These are phyloP conservation scores for Globisporangium camurandrum DNA, from an alignment of 352 stramenopile genomes.

Conservation along the genomic window DNA sequence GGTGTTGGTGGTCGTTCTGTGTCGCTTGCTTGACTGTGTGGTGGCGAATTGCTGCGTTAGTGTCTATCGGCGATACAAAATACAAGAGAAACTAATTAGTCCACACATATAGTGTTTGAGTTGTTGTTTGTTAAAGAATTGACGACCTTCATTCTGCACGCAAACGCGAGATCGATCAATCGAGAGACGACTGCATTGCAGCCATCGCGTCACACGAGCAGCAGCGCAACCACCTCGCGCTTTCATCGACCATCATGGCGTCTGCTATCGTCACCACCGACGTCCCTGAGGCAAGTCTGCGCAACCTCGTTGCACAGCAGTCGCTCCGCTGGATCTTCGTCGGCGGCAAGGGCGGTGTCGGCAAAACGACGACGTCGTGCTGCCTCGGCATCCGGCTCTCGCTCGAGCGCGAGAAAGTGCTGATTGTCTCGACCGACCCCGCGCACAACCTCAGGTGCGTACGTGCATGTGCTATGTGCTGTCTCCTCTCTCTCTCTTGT, in stretches of 20 bases:
- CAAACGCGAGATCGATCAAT: too few relatives aligned
- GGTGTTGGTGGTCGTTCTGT: conserved; percentile 3
- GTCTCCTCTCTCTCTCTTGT: too few relatives aligned
- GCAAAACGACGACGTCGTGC: conserved; percentile 98
- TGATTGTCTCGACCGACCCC: conserved; percentile 99
- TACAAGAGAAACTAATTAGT: background rate
- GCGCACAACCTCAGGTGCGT: conserved; percentile 96
- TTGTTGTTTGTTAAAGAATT: too few relatives aligned
- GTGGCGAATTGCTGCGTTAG: conserved; percentile 1
- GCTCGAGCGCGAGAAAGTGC: conserved; percentile 90
- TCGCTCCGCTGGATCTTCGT: conserved; percentile 94
- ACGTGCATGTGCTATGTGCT: background rate
- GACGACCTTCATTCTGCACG: too few relatives aligned
- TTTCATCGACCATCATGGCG: conserved; percentile 9
- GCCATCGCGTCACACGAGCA: too few relatives aligned
- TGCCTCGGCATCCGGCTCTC: conserved; percentile 92
- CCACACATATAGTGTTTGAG: too few relatives aligned
- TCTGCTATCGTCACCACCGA: conserved; percentile 17
- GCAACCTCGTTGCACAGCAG: conserved; percentile 86
- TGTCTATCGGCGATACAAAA: background rate
- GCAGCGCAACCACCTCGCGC: too few relatives aligned
- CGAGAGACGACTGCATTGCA: too few relatives aligned
- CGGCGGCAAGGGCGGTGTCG: conserved; percentile 92
- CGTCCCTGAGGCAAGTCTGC: conserved; percentile 84
- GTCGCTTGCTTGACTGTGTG: too few relatives aligned